Percentiles rank a stretch among this genome's conserved stretches.
phyloP scores from a whole-genome alignment of 768 basidiomycete species.

The Leccinum subgranulosum region DNA sequence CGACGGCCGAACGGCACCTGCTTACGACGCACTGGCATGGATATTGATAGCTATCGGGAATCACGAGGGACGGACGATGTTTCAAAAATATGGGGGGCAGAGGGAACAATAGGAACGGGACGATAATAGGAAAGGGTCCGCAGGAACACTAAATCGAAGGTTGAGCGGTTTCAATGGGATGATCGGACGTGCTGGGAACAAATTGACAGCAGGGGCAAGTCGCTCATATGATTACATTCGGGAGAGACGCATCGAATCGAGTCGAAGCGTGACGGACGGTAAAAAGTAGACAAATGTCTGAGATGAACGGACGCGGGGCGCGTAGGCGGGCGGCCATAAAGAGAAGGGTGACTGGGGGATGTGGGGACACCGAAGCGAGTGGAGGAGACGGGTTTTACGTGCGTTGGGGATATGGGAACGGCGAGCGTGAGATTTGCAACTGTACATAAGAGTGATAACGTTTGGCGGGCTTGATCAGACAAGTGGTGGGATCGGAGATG shows the following conservation, averaged over 20 bases:
- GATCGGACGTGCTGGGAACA: constrained; percentile 19
- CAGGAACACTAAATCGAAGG: constrained; percentile 26
- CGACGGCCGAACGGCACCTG: constrained; percentile 14
- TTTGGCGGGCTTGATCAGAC: constrained; percentile 23
- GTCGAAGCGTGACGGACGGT: constrained; percentile 12
- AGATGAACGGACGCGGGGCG: neutral
- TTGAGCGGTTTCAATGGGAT: constrained; percentile 22
- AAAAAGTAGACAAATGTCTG: neutral
- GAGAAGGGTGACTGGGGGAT: constrained; percentile 26
- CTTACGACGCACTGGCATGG: constrained; percentile 13
- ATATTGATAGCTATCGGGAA: constrained; percentile 22
- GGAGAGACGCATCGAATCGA: constrained; percentile 11
- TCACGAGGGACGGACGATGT: constrained; percentile 10
- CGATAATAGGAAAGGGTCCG: constrained; percentile 19
- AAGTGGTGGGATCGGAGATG: constrained; percentile 30
- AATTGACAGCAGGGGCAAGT: constrained; percentile 6
- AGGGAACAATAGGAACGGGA: constrained; percentile 1
- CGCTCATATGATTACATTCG: constrained; percentile 1
- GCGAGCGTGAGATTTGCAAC: constrained; percentile 30
- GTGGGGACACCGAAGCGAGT: constrained; percentile 14
- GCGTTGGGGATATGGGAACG: neutral
- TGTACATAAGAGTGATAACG: constrained; percentile 33
- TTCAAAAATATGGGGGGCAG: constrained; percentile 14
- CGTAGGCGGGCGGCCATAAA: neutral
- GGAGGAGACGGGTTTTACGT: constrained; percentile 25